phyloP scores from a whole-genome alignment of 345 rosid species.

The Euphorbia tirucalli region DNA sequence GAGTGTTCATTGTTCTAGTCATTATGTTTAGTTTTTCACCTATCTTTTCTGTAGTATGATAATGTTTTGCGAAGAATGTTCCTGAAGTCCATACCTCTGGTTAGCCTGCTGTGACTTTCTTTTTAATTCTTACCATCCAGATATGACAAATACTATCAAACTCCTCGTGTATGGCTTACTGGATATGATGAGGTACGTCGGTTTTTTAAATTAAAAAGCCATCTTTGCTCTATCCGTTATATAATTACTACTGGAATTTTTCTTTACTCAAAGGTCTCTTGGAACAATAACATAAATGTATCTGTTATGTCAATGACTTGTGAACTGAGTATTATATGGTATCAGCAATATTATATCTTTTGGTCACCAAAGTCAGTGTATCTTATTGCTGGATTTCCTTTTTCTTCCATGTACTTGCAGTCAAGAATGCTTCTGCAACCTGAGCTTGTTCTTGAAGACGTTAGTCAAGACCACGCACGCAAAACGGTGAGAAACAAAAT shows the following conservation, averaged over 20 bases:
- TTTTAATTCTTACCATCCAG: conserved; percentile 36
- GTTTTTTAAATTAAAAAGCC: not conserved
- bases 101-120: conserved; percentile 4
- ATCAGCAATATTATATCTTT: not conserved
- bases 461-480: conserved; percentile 91
- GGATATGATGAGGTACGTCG: conserved; percentile 83
- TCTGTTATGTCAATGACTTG: not conserved
- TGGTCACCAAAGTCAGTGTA: conserved; percentile 7
- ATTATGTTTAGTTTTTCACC: not conserved
- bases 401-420: conserved; percentile 36
- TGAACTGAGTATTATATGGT: not conserved
- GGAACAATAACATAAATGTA: not conserved
- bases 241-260: not conserved
- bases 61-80: not conserved
- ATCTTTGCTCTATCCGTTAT: not conserved
- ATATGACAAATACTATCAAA: conserved; percentile 89
- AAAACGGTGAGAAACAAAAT: conserved; percentile 55
- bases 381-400: conserved; percentile 6
- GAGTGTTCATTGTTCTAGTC: not conserved
- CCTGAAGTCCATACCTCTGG: not conserved
- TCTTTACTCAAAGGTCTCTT: not conserved
- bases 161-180: conserved; percentile 93
- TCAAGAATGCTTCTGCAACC: conserved; percentile 86
- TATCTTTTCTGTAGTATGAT: not conserved
- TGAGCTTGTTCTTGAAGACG: conserved; percentile 87